phyloP scores from a whole-genome alignment of 371 early-diverging fungal genomes.

The Rhizopus arrhizus region DNA sequence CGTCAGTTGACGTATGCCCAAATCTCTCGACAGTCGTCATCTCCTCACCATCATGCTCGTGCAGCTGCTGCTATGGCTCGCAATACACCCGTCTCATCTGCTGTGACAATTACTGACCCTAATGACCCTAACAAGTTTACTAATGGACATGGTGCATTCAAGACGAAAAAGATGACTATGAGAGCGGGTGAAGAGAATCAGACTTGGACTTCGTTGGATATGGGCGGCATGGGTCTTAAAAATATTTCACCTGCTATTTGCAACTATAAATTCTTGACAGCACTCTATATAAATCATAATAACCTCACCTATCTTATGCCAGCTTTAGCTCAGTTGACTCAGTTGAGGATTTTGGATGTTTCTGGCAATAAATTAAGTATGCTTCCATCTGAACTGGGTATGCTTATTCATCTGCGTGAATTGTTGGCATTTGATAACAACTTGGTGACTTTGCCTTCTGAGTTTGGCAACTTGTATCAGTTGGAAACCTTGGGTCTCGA shows the following conservation, averaged over 20 bases:
- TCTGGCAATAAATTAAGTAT: constrained; percentile 89
- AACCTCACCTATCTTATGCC: constrained; percentile 77
- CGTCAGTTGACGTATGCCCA: constrained; percentile 74
- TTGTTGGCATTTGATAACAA: constrained; percentile 94
- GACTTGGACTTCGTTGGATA: constrained; percentile 83
- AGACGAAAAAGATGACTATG: not conserved
- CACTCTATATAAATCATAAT: constrained; percentile 94
- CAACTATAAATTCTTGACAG: constrained; percentile 81
- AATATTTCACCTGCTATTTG: constrained; percentile 77
- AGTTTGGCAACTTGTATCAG: constrained; percentile 92
- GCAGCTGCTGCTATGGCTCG: constrained; percentile 72
- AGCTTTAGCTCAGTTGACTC: constrained; percentile 67
- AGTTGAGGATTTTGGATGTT: constrained; percentile 76
- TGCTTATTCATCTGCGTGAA: constrained; percentile 82
- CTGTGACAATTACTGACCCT: constrained; percentile 67
- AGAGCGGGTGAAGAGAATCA: constrained; percentile 10
- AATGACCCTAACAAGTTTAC: constrained; percentile 58
- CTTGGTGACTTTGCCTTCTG: constrained; percentile 85
- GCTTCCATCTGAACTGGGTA: constrained; percentile 92
- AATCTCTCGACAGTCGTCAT: constrained; percentile 73
- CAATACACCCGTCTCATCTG: constrained; percentile 49
- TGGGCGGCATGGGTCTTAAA: constrained; percentile 92
- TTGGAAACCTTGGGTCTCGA: constrained; percentile 93
- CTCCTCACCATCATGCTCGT: constrained; percentile 90
- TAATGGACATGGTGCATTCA: constrained; percentile 3